A percentile compares a stretch with the other conserved stretches of the same genome.
These are phyloP conservation scores for Nakazawaea wickerhamii DNA, from an alignment of 805 yeast species.

Conservation along the genomic window DNA sequence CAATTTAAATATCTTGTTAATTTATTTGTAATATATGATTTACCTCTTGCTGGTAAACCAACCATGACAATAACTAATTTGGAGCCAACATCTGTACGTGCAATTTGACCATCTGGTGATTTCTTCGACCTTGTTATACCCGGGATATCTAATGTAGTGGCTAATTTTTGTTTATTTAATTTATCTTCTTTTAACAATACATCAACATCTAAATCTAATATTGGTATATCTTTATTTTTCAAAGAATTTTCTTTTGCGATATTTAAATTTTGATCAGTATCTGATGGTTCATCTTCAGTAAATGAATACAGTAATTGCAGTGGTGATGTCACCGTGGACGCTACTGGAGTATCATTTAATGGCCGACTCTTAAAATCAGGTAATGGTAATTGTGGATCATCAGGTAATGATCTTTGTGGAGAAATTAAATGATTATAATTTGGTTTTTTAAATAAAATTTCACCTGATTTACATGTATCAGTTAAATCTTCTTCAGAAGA, in stretches of 20 bases:
- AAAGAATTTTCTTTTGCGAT: slow-evolving; percentile 18
- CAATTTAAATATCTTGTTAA: slow-evolving; percentile 86
- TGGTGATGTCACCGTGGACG: slow-evolving; percentile 54
- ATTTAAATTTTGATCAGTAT: slow-evolving; percentile 8
- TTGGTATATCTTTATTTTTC: slow-evolving; percentile 26
- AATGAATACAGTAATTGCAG: slow-evolving; percentile 21
- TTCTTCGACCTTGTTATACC: slow-evolving; percentile 81
- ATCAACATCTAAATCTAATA: slow-evolving; percentile 11
- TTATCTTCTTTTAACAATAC: slow-evolving; percentile 4
- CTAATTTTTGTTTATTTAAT: slow-evolving; percentile 10
- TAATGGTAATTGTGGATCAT: slow-evolving; percentile 31
- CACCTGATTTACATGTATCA: background rate
- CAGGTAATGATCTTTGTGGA: background rate
- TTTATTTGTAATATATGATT: slow-evolving; percentile 88
- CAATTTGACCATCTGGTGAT: slow-evolving; percentile 69
- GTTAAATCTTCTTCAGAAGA: slow-evolving; percentile 12
- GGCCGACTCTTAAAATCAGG: slow-evolving; percentile 71
- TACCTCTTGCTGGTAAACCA: slow-evolving; percentile 93
- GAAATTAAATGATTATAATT: background rate
- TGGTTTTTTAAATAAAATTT: slow-evolving; percentile 8
- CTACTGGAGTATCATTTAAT: slow-evolving; percentile 67
- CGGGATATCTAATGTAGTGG: slow-evolving; percentile 82
- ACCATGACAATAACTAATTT: slow-evolving; percentile 94
- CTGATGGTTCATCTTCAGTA: slow-evolving; percentile 16
- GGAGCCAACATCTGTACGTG: slow-evolving; percentile 65